Evolutionary conservation across 176 grass and related monocot genomes (phyloP), one percentile per base, ranked within the genome.

Genomic region (Oryza brachyantha): DNA sequence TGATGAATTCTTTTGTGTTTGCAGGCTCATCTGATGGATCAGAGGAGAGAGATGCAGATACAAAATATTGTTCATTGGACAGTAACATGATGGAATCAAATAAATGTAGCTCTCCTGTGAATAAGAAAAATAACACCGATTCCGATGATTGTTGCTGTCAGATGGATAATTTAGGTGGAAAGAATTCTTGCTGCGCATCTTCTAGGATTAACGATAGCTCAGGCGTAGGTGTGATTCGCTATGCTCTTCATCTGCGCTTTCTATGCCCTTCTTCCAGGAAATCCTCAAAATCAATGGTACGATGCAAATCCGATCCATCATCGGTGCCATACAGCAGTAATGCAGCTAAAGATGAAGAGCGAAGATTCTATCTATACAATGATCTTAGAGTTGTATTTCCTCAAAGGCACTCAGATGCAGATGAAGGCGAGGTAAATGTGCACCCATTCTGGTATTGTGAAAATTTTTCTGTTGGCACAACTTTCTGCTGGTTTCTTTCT

Each of bases 311-410:
- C 11, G 88, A 93, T 82, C 87, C 88, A 10, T 88, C 88, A 43
- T 77, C 84, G 1, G 66, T 70, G 48, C 88, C 92, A 9, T 55
- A 75, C 21, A 58, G 32, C 10, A 81, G 28, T 8, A 75, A 66
- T 74, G 2, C 24, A 37, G 78, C 83, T 13, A 32, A 60, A 0
- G 78, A 81, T 70, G 88, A 79, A 34, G 96, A 92, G 39, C 80
- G 88, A 31, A 87, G 76, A 26, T 99, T 93, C 82, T 99, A 91
- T 85, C 67, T 99, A 52, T 99, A 99, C 70, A 96, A 96, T 64
- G 96, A 99, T 88, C 86, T 99, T 74, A 90, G 96, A 79, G 86
- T 99, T 75, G 96, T 99, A 68, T 99, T 99, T 76, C 96, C 96
- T 19, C 96, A 99, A 64, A 83, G 96, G 62, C 96, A 99, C 54